These are phyloP conservation scores for Hydrangea macrophylla DNA, from an alignment of 148 eudicot species.

Conservation along the genomic window DNA sequence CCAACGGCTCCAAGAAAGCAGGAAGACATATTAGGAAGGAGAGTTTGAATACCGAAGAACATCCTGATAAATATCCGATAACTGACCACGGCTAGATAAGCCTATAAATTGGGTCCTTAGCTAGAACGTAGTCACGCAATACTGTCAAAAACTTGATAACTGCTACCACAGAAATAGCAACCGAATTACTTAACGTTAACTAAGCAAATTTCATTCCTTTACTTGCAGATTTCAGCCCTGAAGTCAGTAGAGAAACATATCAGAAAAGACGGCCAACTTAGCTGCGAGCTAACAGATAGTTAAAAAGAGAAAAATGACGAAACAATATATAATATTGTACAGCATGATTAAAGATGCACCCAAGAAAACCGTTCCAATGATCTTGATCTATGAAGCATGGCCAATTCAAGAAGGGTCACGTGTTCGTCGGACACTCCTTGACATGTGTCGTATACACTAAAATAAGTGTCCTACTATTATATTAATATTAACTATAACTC, in stretches of 20 bases:
- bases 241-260: neutral
- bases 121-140: slow-evolving; percentile 21
- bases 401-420: no score
- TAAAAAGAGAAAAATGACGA: neutral
- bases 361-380: slow-evolving; percentile 34
- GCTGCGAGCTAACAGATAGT: neutral
- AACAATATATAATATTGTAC: neutral
- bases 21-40: slow-evolving; percentile 21
- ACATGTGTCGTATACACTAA: no score
- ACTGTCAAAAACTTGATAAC: slow-evolving; percentile 25
- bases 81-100: slow-evolving; percentile 8
- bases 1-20: slow-evolving; percentile 25
- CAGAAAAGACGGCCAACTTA: neutral
- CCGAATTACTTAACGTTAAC: slow-evolving; percentile 42
- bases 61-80: slow-evolving; percentile 37
- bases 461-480: no score
- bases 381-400: no score
- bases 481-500: no score
- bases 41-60: slow-evolving; percentile 33
- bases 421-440: no score
- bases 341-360: slow-evolving; percentile 17
- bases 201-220: slow-evolving; percentile 32
- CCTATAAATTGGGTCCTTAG: slow-evolving; percentile 6
- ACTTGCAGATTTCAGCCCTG: slow-evolving; percentile 51
- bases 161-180: slow-evolving; percentile 30